Evolutionary conservation across 1,284 basidiomycete species (phyloP), one percentile per base, ranked within the genome.

Genomic region (Ceraceosorus bombacis): DNA sequence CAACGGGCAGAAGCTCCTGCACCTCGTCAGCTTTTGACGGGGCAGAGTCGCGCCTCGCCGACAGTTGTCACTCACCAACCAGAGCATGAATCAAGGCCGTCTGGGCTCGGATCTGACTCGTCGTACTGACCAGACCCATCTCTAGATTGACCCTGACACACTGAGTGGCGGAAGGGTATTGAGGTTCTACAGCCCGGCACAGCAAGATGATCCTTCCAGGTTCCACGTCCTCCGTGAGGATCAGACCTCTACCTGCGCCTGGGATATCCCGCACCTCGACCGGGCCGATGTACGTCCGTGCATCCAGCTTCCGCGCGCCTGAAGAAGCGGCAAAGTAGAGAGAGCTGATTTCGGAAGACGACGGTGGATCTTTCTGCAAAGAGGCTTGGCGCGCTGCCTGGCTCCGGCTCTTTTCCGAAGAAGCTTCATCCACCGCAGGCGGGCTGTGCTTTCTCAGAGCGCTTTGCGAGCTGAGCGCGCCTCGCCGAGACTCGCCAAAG

Each of bases 61-160:
- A 27, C 27, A 27, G 36, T 49, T 15, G 15, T 38, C 37, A 55
- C 50, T 49, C 49, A 62, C 57, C 62, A 37, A 62, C 48, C 8
- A 77, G 67, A 5, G 66, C 64, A 51, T 75, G 72, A 6, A 77
- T 69, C 53, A 73, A 65, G 52, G 67, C 66, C 1, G 74, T 73
- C 41, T 73, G 71, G 2, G 74, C 75, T 10, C 72, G 59, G 2
- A 76, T 68, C 60, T 77, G 75, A 13, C 72, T 77, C 46, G 74
- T 77, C 2, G 73, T 77, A 49, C 70, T 70, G 1, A 74, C 71
- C 0, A 75, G 71, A 4, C 73, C 73, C 4, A 60, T 60, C 50
- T 69, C 68, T 4, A 72, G 62, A 41, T 71, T 65, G 52, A 67
- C 66, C 3, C 75, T 60, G 37, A 76, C 50, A 27, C 76, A 55